Conservation (phyloP, 495 filamentous ascomycete genomes). For the Cenococcum geophilum region DNA sequence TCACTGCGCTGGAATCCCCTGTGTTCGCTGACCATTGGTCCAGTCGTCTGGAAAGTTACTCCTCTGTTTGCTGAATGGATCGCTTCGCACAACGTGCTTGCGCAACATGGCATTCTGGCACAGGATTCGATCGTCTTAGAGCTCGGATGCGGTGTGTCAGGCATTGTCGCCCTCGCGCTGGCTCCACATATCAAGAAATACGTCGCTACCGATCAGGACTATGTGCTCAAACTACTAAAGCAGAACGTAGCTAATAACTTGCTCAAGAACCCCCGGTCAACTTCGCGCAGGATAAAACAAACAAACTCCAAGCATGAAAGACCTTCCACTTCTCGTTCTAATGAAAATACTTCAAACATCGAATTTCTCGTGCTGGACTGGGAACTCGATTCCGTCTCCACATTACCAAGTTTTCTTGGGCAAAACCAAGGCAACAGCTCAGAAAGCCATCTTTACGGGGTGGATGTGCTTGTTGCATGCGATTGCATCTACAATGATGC, state of each 20-base stretch:
- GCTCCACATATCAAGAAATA: conserved; percentile 58
- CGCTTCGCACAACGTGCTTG: conserved; percentile 57
- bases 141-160: conserved; percentile 81
- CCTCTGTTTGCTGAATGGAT: conserved; percentile 83
- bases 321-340: neutral
- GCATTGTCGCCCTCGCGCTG: conserved; percentile 61
- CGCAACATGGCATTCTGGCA: conserved; percentile 50
- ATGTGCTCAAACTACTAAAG: conserved; percentile 66
- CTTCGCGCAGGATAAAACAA: conserved; percentile 6
- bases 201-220: conserved; percentile 82
- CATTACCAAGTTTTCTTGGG: conserved; percentile 24
- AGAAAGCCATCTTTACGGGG: conserved; percentile 32
- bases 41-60: conserved; percentile 89
- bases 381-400: conserved; percentile 49
- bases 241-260: conserved; percentile 68
- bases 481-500: conserved; percentile 44
- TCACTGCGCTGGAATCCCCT: conserved; percentile 10
- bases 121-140: conserved; percentile 60
- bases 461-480: conserved; percentile 47
- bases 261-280: neutral
- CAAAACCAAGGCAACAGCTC: neutral
- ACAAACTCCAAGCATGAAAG: conserved; percentile 10
- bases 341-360: conserved; percentile 36
- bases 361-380: conserved; percentile 58
- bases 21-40: conserved; percentile 13